Conservation (phyloP, 2,329 filamentous ascomycete genomes). For the Apiospora hydei region DNA sequence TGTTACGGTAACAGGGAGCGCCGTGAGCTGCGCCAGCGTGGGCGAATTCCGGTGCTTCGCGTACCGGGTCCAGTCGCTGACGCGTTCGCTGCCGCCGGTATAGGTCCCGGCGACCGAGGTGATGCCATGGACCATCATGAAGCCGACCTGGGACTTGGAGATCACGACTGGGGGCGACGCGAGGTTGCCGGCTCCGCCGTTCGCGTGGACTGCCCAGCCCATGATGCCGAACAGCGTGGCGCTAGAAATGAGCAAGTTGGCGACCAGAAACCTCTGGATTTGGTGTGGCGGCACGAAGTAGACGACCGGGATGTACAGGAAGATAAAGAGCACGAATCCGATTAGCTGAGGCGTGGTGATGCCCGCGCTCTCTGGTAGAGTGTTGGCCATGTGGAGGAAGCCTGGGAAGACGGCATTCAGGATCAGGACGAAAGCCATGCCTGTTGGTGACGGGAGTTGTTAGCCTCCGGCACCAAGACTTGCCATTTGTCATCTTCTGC, state of each 20-base stretch:
- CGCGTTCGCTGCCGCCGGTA: slow-evolving; percentile 27
- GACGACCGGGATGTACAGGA: slow-evolving; percentile 30
- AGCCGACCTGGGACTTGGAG: slow-evolving; percentile 26
- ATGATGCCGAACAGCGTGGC: slow-evolving; percentile 29
- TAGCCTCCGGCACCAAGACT: neutral
- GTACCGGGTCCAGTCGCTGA: slow-evolving; percentile 30
- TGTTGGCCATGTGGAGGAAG: slow-evolving; percentile 29
- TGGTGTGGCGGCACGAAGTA: slow-evolving; percentile 29
- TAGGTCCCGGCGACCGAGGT: slow-evolving; percentile 29
- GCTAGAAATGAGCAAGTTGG: slow-evolving; percentile 28
- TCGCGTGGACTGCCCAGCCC: slow-evolving; percentile 29
- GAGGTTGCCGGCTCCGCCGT: slow-evolving; percentile 28
- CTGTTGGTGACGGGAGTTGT: slow-evolving; percentile 10
- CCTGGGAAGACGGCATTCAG: slow-evolving; percentile 29
- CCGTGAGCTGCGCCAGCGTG: slow-evolving; percentile 29
- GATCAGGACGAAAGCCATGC: slow-evolving; percentile 31
- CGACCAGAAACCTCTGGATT: slow-evolving; percentile 27
- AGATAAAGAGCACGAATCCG: slow-evolving; percentile 31
- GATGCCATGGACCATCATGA: slow-evolving; percentile 30
- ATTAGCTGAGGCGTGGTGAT: slow-evolving; percentile 44
- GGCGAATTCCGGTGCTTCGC: slow-evolving; percentile 28
- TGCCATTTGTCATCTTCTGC: neutral
- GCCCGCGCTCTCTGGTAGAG: slow-evolving; percentile 28
- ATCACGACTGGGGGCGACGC: slow-evolving; percentile 26
- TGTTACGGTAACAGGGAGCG: slow-evolving; percentile 29